These are phyloP conservation scores for Parachaetomium inaequale DNA, from an alignment of 495 filamentous ascomycete genomes.

Conservation along the genomic window DNA sequence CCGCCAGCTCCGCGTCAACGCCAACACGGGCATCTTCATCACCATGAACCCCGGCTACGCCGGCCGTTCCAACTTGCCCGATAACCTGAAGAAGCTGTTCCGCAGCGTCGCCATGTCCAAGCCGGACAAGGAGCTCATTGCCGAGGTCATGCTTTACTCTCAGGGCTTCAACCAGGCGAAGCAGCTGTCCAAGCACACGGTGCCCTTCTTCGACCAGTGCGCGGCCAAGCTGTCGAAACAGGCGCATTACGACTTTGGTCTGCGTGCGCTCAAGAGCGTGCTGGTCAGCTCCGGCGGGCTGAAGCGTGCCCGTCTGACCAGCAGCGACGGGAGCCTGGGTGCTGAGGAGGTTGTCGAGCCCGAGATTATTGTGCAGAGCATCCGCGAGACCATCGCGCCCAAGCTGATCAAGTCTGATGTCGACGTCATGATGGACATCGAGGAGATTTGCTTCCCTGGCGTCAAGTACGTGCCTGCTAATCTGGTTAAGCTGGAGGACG, in stretches of 20 bases:
- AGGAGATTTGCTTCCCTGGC: slow-evolving; percentile 83
- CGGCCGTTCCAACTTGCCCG: slow-evolving; percentile 92
- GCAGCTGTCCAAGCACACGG: slow-evolving; percentile 83
- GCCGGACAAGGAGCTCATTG: slow-evolving; percentile 98
- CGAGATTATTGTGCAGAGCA: slow-evolving; percentile 98
- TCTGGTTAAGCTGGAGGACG: slow-evolving; percentile 68
- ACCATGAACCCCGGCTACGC: slow-evolving; percentile 99
- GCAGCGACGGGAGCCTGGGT: slow-evolving; percentile 50
- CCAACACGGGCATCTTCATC: slow-evolving; percentile 97
- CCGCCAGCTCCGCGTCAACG: slow-evolving; percentile 78
- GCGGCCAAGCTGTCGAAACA: slow-evolving; percentile 79
- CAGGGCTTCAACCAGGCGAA: slow-evolving; percentile 98
- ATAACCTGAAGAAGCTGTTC: slow-evolving; percentile 99
- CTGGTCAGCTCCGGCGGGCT: slow-evolving; percentile 94
- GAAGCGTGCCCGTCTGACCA: slow-evolving; percentile 76
- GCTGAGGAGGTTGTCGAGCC: slow-evolving; percentile 79
- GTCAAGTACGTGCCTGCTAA: slow-evolving; percentile 89
- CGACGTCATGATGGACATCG: slow-evolving; percentile 78
- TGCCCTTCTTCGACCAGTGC: slow-evolving; percentile 97
- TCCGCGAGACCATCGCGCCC: slow-evolving; percentile 96
- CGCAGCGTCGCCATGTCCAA: slow-evolving; percentile 99
- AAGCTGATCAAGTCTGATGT: slow-evolving; percentile 93
- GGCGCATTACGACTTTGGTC: slow-evolving; percentile 97
- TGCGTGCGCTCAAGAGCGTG: slow-evolving; percentile 96
- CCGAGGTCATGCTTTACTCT: slow-evolving; percentile 99